Conservation (phyloP, 176 grass and related monocot genomes). For the Chloris gayana region DNA sequence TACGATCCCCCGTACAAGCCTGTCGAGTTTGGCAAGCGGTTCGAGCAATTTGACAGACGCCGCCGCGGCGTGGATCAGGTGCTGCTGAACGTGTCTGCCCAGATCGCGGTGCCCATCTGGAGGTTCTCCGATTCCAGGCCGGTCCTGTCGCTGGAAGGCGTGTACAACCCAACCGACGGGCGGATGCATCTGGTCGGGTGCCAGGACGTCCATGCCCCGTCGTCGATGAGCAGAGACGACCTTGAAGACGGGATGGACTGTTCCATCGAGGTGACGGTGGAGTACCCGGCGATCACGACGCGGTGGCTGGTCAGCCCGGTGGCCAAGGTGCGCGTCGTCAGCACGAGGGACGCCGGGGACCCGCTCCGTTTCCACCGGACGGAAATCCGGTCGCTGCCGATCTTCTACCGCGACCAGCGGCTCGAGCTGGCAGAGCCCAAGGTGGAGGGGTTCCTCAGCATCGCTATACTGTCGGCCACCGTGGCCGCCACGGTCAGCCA, state of each 20-base stretch:
- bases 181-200: conserved; percentile 85
- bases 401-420: conserved; percentile 61
- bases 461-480: conserved; percentile 58
- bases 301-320: conserved; percentile 76
- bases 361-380: conserved; percentile 52
- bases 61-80: background rate
- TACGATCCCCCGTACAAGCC: background rate
- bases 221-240: conserved; percentile 36
- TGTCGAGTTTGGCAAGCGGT: background rate
- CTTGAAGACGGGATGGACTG: conserved; percentile 59
- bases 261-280: conserved; percentile 70
- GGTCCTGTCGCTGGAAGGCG: conserved; percentile 51
- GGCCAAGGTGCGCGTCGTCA: conserved; percentile 57
- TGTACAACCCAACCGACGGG: conserved; percentile 77
- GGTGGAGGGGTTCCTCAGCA: conserved; percentile 75
- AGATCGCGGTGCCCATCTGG: conserved; percentile 24
- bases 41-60: background rate
- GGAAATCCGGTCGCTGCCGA: conserved; percentile 70
- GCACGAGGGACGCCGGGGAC: conserved; percentile 56
- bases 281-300: conserved; percentile 78
- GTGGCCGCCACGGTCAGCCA: conserved; percentile 62
- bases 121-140: background rate
- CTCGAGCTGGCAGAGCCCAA: conserved; percentile 66
- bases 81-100: conserved; percentile 44
- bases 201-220: conserved; percentile 45